Evolutionary conservation across 805 yeast genomes (phyloP).

Genomic region (Ascoidea rubescens): DNA sequence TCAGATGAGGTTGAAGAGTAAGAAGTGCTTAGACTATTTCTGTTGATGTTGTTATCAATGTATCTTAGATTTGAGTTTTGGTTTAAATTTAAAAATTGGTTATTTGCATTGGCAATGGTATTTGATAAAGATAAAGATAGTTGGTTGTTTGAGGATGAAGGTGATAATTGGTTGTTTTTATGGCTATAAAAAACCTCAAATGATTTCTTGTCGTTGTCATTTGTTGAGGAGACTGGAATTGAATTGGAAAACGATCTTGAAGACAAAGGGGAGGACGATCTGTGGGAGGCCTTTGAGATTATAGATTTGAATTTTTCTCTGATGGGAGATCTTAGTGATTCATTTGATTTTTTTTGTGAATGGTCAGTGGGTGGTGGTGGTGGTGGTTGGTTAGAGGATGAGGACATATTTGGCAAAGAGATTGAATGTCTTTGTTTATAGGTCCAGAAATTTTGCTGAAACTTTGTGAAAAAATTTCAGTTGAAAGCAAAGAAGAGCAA

Average conservation of each 20-base stretch:
- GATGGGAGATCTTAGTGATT: slow-evolving; percentile 2
- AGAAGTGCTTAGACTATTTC: not conserved
- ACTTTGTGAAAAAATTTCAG: not conserved
- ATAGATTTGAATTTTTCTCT: slow-evolving; percentile 8
- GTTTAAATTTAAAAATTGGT: not conserved
- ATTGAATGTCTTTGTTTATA: not conserved
- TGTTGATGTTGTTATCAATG: not conserved
- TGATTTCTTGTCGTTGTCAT: slow-evolving; percentile 6
- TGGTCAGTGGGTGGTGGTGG: not conserved
- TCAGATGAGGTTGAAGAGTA: not conserved
- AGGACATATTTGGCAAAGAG: not conserved
- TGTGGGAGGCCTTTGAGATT: slow-evolving; percentile 8
- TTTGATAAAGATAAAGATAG: slow-evolving; percentile 1
- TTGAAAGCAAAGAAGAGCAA: not conserved
- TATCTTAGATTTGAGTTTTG: not conserved
- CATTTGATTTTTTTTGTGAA: not conserved
- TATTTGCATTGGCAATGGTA: slow-evolving; percentile 1
- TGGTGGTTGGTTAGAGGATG: not conserved
- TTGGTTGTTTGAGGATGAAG: slow-evolving; percentile 1
- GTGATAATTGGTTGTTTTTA: not conserved
- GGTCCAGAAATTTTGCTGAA: not conserved
- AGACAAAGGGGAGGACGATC: slow-evolving; percentile 6
- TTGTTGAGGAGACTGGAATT: slow-evolving; percentile 1
- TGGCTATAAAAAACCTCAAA: not conserved
- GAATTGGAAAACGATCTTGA: not conserved